These are phyloP conservation scores for Gossypium longicalyx DNA, from an alignment of 345 rosid species.

Conservation along the genomic window DNA sequence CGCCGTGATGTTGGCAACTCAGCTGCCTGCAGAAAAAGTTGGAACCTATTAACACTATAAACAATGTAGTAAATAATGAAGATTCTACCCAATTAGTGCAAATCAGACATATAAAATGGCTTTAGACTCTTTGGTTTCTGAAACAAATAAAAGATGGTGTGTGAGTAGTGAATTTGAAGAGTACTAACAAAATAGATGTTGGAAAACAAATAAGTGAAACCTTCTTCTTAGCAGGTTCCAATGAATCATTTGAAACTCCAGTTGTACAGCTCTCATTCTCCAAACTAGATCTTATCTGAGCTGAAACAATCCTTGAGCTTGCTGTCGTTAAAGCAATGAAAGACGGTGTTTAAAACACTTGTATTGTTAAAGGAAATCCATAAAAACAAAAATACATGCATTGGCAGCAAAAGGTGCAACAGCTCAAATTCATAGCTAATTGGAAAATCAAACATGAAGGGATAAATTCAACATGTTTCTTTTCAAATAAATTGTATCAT, in stretches of 20 bases:
- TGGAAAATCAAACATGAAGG: background rate
- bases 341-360: background rate
- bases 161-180: background rate
- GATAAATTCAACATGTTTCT: background rate
- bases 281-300: slow-evolving; percentile 35
- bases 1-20: slow-evolving; percentile 51
- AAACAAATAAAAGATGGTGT: background rate
- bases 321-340: slow-evolving; percentile 17
- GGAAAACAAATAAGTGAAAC: slow-evolving; percentile 15
- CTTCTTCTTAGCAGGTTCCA: slow-evolving; percentile 23
- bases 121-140: background rate
- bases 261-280: slow-evolving; percentile 24
- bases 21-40: slow-evolving; percentile 34
- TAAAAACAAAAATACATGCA: background rate
- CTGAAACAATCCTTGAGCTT: slow-evolving; percentile 24
- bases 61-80: background rate
- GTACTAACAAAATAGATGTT: background rate
- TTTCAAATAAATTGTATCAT: background rate
- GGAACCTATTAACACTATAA: background rate
- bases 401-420: background rate
- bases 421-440: background rate
- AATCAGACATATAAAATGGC: background rate
- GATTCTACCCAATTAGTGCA: background rate
- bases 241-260: slow-evolving; percentile 21
- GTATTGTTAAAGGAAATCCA: background rate